phyloP scores from a whole-genome alignment of 495 filamentous ascomycete species.

The Penicillium odoratum region DNA sequence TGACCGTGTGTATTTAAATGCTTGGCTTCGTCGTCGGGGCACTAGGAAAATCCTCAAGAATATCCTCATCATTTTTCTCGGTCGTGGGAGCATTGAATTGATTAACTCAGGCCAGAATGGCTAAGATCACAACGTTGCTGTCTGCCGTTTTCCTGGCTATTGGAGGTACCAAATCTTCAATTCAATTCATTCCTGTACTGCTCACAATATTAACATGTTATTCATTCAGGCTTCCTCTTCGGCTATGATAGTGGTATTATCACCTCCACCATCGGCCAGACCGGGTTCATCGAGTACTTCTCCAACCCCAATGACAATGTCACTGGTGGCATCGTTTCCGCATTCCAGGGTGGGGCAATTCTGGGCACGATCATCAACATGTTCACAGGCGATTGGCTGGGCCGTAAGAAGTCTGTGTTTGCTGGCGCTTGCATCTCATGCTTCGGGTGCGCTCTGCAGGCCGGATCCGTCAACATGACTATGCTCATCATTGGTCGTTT shows the following conservation, averaged over 20 bases:
- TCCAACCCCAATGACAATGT: conserved; percentile 32
- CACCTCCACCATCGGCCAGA: conserved; percentile 49
- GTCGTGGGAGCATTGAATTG: neutral
- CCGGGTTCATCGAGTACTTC: conserved; percentile 43
- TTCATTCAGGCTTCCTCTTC: conserved; percentile 44
- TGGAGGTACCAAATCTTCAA: conserved; percentile 15
- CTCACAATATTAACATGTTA: neutral
- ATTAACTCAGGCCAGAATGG: conserved; percentile 5
- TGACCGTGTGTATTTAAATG: too few species aligned
- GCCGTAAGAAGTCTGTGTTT: conserved; percentile 48
- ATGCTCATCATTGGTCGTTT: conserved; percentile 55
- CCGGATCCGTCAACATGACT: conserved; percentile 46
- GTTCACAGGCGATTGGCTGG: conserved; percentile 45
- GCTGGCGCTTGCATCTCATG: conserved; percentile 47
- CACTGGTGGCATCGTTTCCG: conserved; percentile 51
- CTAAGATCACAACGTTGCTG: conserved; percentile 22
- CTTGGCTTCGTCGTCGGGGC: too few species aligned
- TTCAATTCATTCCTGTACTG: neutral
- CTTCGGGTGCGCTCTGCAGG: conserved; percentile 50
- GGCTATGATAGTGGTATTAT: conserved; percentile 54
- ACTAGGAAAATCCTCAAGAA: neutral
- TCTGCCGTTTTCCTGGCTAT: conserved; percentile 29
- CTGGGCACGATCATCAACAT: conserved; percentile 47
- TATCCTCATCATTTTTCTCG: neutral
- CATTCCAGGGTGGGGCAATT: conserved; percentile 43